A percentile compares a stretch with the other conserved stretches of the same genome.
Conservation (phyloP, 768 basidiomycete species). For the Suillus hirtellus region DNA sequence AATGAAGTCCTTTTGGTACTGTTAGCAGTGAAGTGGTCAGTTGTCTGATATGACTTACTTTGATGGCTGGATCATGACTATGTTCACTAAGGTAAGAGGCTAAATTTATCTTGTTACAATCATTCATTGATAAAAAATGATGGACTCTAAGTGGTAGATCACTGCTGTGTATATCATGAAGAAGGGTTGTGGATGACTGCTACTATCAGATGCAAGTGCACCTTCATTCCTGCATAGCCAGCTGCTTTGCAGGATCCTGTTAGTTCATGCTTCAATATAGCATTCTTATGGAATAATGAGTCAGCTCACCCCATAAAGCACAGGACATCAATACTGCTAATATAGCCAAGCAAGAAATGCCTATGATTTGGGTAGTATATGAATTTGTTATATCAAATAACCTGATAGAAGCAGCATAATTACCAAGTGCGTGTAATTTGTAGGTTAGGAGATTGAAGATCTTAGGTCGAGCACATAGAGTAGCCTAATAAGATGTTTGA, state of each 20-base stretch:
- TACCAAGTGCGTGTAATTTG: conserved; percentile 38
- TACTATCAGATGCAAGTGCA: conserved; percentile 10
- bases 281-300: conserved; percentile 33
- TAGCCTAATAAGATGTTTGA: no score
- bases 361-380: conserved; percentile 34
- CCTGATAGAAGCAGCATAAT: conserved; percentile 31
- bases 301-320: conserved; percentile 31
- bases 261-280: conserved; percentile 17
- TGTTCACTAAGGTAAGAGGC: conserved; percentile 3
- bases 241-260: conserved; percentile 9
- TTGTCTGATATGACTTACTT: neutral
- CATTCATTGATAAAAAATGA: neutral
- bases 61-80: conserved; percentile 15
- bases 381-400: conserved; percentile 37
- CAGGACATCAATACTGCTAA: neutral
- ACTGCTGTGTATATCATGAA: neutral
- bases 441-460: conserved; percentile 34
- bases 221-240: conserved; percentile 18
- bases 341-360: conserved; percentile 6
- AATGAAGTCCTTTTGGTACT: conserved; percentile 18
- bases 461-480: conserved; percentile 1
- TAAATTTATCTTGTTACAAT: conserved; percentile 7
- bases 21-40: neutral
- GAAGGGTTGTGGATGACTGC: neutral
- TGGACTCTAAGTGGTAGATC: neutral